Conservation (phyloP, 768 basidiomycete species). For the Tricholoma sp. region DNA sequence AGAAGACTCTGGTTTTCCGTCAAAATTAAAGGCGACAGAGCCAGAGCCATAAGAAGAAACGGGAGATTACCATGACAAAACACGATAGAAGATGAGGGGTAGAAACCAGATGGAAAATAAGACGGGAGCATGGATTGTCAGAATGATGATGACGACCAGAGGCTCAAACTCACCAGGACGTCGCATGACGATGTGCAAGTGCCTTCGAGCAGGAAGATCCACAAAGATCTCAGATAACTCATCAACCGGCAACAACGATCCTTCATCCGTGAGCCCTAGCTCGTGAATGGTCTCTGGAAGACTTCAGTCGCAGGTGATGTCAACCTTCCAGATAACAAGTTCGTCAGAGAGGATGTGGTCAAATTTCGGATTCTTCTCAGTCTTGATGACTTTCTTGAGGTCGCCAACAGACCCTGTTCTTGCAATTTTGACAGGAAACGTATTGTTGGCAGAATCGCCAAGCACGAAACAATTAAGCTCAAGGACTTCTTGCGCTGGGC, state of each 20-base stretch:
- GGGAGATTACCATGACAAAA: neutral
- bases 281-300: neutral
- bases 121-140: neutral
- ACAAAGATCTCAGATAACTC: neutral
- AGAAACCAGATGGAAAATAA: neutral
- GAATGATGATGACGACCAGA: neutral
- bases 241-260: neutral
- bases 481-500: neutral
- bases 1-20: neutral
- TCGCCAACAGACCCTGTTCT: neutral
- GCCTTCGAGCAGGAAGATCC: neutral
- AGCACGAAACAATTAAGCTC: neutral
- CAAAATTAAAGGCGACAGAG: neutral
- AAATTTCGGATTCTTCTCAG: neutral
- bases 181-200: neutral
- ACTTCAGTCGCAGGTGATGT: neutral
- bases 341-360: neutral
- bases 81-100: neutral
- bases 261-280: neutral
- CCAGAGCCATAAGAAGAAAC: neutral
- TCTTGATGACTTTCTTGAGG: neutral
- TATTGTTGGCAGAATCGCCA: neutral
- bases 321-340: neutral
- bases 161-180: neutral
- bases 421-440: neutral